Evolutionary conservation across 179 eudicot genomes (phyloP).

Genomic region (Carnegiea gigantea): DNA sequence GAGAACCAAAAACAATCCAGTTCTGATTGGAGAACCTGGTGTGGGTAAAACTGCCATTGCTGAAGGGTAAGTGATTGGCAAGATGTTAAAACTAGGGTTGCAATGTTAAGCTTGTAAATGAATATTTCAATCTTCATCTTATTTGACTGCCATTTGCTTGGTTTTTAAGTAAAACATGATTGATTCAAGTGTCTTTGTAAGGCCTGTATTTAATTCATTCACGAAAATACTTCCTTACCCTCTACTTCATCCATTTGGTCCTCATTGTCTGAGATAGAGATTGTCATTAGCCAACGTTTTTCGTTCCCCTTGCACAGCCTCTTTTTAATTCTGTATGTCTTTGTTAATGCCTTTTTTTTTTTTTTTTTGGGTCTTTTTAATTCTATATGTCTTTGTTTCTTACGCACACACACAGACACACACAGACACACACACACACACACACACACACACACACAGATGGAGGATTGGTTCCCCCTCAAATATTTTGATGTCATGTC

Average conservation of each 20-base stretch:
- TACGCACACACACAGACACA: too few species aligned
- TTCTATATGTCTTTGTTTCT: too few species aligned
- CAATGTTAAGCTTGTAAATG: not conserved
- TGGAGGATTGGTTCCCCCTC: not conserved
- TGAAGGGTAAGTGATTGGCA: conserved; percentile 59
- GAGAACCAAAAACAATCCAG: conserved; percentile 95
- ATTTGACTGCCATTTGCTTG: not conserved
- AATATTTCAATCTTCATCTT: not conserved
- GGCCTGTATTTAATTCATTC: not conserved
- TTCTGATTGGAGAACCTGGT: conserved; percentile 94
- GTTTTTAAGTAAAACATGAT: not conserved
- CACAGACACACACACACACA: too few species aligned
- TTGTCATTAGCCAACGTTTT: not conserved
- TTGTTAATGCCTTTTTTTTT: too few species aligned
- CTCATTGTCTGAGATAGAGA: not conserved
- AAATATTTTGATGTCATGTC: too few species aligned
- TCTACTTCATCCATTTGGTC: not conserved
- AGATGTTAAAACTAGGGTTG: not conserved
- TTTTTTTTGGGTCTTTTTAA: too few species aligned
- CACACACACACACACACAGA: too few species aligned
- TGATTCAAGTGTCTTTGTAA: not conserved
- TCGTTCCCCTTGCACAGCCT: too few species aligned
- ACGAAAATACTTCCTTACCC: not conserved
- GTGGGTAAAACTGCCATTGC: conserved; percentile 98
- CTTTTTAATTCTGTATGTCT: too few species aligned